Conservation (phyloP, 805 yeast genomes). For the Kluyveromyces starmeri region DNA sequence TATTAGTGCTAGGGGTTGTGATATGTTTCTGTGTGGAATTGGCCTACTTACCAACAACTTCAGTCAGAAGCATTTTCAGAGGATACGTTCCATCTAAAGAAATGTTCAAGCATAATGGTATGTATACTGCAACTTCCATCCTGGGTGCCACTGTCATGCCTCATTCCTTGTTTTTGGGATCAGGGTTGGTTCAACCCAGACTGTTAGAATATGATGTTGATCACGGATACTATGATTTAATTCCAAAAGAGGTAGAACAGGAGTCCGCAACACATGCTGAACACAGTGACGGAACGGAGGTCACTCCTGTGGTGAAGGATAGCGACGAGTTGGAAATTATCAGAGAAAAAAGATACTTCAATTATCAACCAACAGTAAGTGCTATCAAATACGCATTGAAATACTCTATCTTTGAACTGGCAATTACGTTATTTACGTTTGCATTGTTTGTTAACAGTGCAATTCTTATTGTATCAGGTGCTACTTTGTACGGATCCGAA, state of each 20-base stretch:
- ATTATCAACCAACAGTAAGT: slow-evolving; percentile 60
- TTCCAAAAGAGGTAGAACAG: slow-evolving; percentile 9
- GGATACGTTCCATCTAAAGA: slow-evolving; percentile 60
- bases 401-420: slow-evolving; percentile 64
- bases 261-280: no score
- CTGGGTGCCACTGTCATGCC: slow-evolving; percentile 95
- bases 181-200: slow-evolving; percentile 80
- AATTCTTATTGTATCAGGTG: slow-evolving; percentile 73
- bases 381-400: slow-evolving; percentile 67
- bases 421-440: slow-evolving; percentile 61
- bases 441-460: slow-evolving; percentile 85
- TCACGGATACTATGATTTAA: slow-evolving; percentile 38
- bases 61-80: slow-evolving; percentile 44
- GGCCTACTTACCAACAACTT: slow-evolving; percentile 41
- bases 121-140: slow-evolving; percentile 69
- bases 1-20: slow-evolving; percentile 65
- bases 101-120: slow-evolving; percentile 50
- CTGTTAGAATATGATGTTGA: slow-evolving; percentile 62
- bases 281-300: neutral
- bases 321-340: slow-evolving; percentile 16
- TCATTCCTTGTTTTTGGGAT: slow-evolving; percentile 76
- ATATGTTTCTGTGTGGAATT: slow-evolving; percentile 71
- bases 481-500: slow-evolving; percentile 60
- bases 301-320: slow-evolving; percentile 5
- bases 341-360: slow-evolving; percentile 34